Base-by-base conservation (phyloP, 2,329 filamentous ascomycete genomes). In the Lachnum nothofagi region DNA sequence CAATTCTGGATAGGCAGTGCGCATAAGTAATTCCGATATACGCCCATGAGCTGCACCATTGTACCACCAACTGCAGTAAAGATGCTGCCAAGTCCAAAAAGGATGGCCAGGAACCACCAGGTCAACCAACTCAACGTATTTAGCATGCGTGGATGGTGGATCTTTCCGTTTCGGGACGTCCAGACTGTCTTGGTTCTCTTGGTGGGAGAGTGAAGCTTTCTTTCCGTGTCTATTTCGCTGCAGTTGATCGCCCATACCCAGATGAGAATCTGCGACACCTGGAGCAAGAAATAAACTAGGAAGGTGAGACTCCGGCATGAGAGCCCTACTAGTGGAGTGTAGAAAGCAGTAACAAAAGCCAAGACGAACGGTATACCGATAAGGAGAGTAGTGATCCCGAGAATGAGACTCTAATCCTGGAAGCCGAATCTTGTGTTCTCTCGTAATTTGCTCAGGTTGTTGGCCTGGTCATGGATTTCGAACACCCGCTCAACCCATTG, bases 241-340 rank as follows among this genome's bases (percentile, higher is more conserved):
- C 17, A 29, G 22, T 54, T 47, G 19, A 58, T 51, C 9, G 46
- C 48, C 48, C 52, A 54, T 14, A 51, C 23, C 54, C 51, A 56
- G 9, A 56, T 44, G 8, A 44, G 10, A 6, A 68, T 62, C 50
- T 64, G 62, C 42, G 55, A 55, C 1, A 65, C 49, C 51, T 69
- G 67, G 25, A 56, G 59, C 20, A 63, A 54, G 19, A 58, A 59
- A 41, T 68, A 68, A 19, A 67, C 43, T 1, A 67, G 56, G 35
- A 66, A 65, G 5, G 63, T 67, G 27, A 68, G 42, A 41, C 56
- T 65, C 2, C 67, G 62, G 41, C 66, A 68, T 8, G 61, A 63
- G 3, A 68, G 50, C 6, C 65, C 64, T 1, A 59, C 54, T 20
- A 57, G 53, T 2, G 65, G 66, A 31, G 65, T 68, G 48, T 62